A percentile compares a stretch with the other conserved stretches of the same genome.
Evolutionary conservation across 495 filamentous ascomycete genomes (phyloP).

Genomic region (Chaetomidium leptoderma): DNA sequence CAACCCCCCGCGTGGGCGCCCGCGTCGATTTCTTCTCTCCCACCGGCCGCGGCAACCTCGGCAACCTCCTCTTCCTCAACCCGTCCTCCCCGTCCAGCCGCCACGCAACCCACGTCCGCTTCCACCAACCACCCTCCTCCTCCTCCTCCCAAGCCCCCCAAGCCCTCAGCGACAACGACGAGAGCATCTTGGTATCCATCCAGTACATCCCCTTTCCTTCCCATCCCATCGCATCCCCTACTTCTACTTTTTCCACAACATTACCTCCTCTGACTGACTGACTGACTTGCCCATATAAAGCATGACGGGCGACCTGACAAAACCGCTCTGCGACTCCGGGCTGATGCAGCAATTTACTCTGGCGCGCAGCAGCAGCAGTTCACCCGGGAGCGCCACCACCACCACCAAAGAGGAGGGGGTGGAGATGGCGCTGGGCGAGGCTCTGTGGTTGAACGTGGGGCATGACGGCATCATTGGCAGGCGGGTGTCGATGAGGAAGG

Average conservation of each 20-base stretch:
- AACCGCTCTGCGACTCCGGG: slow-evolving; percentile 32
- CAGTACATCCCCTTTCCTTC: slow-evolving; percentile 21
- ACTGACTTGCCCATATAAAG: slow-evolving; percentile 16
- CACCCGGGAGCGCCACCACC: background rate
- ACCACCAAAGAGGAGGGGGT: slow-evolving; percentile 12
- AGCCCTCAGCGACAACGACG: background rate
- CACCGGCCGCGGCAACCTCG: slow-evolving; percentile 11
- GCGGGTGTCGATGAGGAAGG: slow-evolving; percentile 38
- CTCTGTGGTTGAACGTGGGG: slow-evolving; percentile 40
- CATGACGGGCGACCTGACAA: slow-evolving; percentile 37
- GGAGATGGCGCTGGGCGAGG: slow-evolving; percentile 32
- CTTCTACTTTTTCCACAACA: no score
- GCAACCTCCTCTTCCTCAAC: slow-evolving; percentile 34
- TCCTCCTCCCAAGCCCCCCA: no score
- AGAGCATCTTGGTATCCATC: slow-evolving; percentile 28
- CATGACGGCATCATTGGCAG: slow-evolving; percentile 45
- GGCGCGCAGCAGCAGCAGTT: no score
- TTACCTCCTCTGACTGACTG: background rate
- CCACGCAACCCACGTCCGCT: slow-evolving; percentile 31
- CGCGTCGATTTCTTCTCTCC: slow-evolving; percentile 29
- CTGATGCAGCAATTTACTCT: slow-evolving; percentile 34
- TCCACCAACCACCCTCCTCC: no score
- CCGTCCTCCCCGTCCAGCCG: slow-evolving; percentile 23
- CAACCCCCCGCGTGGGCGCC: slow-evolving; percentile 28
- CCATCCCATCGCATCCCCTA: background rate